Percentiles rank a stretch among this genome's conserved stretches.
Conservation (phyloP, 345 rosid genomes). For the Passiflora organensis region DNA sequence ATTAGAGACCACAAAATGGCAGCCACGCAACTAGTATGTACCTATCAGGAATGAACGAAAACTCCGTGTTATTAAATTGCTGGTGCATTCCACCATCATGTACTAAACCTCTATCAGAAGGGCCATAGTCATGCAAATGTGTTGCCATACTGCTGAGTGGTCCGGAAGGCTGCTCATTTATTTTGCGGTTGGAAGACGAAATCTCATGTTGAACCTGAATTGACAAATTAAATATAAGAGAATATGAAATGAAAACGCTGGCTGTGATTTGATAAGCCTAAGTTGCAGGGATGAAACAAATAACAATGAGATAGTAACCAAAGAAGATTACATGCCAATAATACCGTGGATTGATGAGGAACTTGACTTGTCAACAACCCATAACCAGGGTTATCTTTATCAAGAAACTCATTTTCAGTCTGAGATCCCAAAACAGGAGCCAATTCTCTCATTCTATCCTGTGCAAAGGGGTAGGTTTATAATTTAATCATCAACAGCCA, state of each 20-base stretch:
- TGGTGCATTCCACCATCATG: conserved; percentile 21
- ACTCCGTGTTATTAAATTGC: conserved; percentile 21
- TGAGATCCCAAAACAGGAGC: conserved; percentile 33
- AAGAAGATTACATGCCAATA: conserved; percentile 31
- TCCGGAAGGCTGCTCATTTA: conserved; percentile 22
- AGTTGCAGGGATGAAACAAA: conserved; percentile 9
- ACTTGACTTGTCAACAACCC: conserved; percentile 28
- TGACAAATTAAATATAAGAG: background rate
- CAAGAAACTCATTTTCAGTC: conserved; percentile 33
- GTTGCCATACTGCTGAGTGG: conserved; percentile 22
- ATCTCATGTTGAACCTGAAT: conserved; percentile 33
- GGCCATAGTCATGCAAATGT: conserved; percentile 18
- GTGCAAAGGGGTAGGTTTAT: conserved; percentile 19
- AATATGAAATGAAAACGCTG: background rate
- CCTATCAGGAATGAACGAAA: conserved; percentile 32
- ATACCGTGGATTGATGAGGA: conserved; percentile 45
- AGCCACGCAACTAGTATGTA: conserved; percentile 7
- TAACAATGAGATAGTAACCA: conserved; percentile 11
- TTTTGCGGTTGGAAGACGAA: conserved; percentile 23
- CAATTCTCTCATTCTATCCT: conserved; percentile 70
- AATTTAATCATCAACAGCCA: background rate
- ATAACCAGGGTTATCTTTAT: conserved; percentile 20
- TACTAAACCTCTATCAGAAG: conserved; percentile 13
- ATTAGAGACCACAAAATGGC: conserved; percentile 4
- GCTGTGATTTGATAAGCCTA: background rate